Evolutionary conservation across 208 protist species (phyloP).

Genomic region (Crithidia sp.): DNA sequence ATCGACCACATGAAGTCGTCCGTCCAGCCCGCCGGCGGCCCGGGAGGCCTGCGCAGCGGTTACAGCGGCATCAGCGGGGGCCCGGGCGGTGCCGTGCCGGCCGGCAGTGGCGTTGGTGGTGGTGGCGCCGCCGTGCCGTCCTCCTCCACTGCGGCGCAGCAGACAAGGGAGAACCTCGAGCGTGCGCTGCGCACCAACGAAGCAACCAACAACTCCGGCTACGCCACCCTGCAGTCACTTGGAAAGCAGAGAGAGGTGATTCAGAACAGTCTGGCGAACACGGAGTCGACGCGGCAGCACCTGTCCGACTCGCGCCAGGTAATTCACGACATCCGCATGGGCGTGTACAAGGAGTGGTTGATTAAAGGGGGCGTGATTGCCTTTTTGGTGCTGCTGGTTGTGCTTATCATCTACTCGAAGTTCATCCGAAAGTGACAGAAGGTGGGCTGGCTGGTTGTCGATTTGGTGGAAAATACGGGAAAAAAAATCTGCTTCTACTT

Average conservation of each 20-base stretch:
- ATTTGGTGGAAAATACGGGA: too few species aligned
- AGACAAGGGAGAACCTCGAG: constrained; percentile 65
- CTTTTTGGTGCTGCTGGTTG: constrained; percentile 53
- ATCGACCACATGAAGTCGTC: constrained; percentile 62
- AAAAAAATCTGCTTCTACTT: too few species aligned
- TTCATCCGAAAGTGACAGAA: constrained; percentile 48
- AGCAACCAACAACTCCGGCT: constrained; percentile 66
- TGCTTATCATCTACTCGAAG: constrained; percentile 71
- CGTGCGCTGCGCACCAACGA: constrained; percentile 69
- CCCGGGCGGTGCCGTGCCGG: constrained; percentile 12
- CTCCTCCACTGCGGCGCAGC: constrained; percentile 27
- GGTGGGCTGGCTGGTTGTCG: background rate
- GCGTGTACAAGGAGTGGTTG: constrained; percentile 81
- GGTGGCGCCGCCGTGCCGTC: background rate
- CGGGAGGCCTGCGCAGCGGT: constrained; percentile 19
- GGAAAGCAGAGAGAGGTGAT: constrained; percentile 78
- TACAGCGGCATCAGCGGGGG: constrained; percentile 25
- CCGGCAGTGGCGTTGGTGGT: background rate
- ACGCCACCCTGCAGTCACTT: constrained; percentile 68
- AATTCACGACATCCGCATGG: constrained; percentile 72
- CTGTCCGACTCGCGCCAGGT: constrained; percentile 55
- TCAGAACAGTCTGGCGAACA: constrained; percentile 53
- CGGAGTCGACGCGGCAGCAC: constrained; percentile 55
- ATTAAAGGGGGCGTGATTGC: constrained; percentile 64
- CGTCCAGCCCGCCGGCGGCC: constrained; percentile 9